A percentile compares a stretch with the other conserved stretches of the same genome.
phyloP scores from a whole-genome alignment of 306 rosid species.

The Hippophae gyantsensis region DNA sequence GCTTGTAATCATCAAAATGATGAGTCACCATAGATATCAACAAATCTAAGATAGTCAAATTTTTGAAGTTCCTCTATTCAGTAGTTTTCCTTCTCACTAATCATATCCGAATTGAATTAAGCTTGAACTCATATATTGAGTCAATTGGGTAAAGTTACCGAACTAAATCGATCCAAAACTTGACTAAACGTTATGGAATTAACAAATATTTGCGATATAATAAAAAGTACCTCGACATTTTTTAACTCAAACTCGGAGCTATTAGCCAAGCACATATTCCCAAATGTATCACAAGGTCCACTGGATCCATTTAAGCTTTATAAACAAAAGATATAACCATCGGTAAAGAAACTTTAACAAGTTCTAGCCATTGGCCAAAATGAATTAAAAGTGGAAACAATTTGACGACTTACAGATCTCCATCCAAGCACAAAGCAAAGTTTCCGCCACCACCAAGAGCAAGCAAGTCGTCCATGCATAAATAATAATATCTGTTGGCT shows the following conservation, averaged over 20 bases:
- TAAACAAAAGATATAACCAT: constrained; percentile 18
- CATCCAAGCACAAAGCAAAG: constrained; percentile 79
- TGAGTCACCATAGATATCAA: too few relatives aligned
- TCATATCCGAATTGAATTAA: too few relatives aligned
- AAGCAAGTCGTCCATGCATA: constrained; percentile 68
- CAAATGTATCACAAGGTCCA: constrained; percentile 84
- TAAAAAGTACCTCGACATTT: constrained; percentile 71
- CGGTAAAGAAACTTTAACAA: constrained; percentile 12
- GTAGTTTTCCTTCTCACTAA: too few relatives aligned
- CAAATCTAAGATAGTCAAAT: too few relatives aligned
- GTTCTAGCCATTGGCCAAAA: background rate
- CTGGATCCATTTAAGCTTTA: constrained; percentile 81
- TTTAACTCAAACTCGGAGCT: constrained; percentile 76
- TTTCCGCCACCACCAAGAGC: constrained; percentile 93
- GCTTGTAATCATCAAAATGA: too few relatives aligned
- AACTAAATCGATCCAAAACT: background rate
- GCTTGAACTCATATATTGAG: too few relatives aligned
- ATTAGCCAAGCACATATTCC: constrained; percentile 76
- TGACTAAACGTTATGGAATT: background rate
- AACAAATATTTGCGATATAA: background rate
- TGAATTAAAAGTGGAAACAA: background rate
- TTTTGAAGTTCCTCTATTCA: too few relatives aligned
- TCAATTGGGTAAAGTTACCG: background rate
- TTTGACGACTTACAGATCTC: constrained; percentile 65
- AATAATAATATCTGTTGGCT: constrained; percentile 65